Conservation (phyloP, 2,329 filamentous ascomycete species). For the Cyphellophora attinorum region DNA sequence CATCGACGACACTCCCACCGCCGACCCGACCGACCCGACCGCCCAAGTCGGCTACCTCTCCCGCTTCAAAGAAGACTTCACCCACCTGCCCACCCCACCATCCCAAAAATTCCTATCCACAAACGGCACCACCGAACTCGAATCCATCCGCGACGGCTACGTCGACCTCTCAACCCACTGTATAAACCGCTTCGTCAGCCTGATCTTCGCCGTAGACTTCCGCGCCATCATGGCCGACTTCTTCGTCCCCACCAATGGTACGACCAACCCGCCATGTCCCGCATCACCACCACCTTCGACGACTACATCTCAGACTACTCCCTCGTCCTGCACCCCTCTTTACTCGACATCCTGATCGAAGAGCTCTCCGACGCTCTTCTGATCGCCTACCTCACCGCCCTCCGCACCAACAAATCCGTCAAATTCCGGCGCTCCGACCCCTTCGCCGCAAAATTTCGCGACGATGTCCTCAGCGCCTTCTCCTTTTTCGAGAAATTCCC, state of each 20-base stretch:
- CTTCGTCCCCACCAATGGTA: constrained; percentile 86
- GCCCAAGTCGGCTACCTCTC: constrained; percentile 71
- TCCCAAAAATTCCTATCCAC: constrained; percentile 59
- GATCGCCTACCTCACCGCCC: constrained; percentile 68
- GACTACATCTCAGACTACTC: constrained; percentile 89
- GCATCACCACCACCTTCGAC: constrained; percentile 88
- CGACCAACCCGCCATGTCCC: constrained; percentile 72
- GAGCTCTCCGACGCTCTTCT: constrained; percentile 89
- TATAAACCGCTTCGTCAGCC: constrained; percentile 72
- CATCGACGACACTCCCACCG: constrained; percentile 76
- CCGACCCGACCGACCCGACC: constrained; percentile 61
- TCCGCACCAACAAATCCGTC: constrained; percentile 73
- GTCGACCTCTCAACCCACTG: constrained; percentile 92
- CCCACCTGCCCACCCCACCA: constrained; percentile 64
- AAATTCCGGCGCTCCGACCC: constrained; percentile 81
- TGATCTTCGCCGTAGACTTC: constrained; percentile 91
- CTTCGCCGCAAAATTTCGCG: constrained; percentile 86
- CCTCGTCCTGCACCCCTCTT: constrained; percentile 70
- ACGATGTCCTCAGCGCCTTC: constrained; percentile 84
- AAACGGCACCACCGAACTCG: constrained; percentile 62
- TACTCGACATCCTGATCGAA: constrained; percentile 86
- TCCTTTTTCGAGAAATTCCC: constrained; percentile 69
- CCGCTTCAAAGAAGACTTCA: constrained; percentile 75
- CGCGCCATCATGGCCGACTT: constrained; percentile 71
- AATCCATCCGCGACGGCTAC: constrained; percentile 75